Evolutionary conservation across 208 protist genomes (phyloP).

Genomic region (Crithidia acanthocephali): DNA sequence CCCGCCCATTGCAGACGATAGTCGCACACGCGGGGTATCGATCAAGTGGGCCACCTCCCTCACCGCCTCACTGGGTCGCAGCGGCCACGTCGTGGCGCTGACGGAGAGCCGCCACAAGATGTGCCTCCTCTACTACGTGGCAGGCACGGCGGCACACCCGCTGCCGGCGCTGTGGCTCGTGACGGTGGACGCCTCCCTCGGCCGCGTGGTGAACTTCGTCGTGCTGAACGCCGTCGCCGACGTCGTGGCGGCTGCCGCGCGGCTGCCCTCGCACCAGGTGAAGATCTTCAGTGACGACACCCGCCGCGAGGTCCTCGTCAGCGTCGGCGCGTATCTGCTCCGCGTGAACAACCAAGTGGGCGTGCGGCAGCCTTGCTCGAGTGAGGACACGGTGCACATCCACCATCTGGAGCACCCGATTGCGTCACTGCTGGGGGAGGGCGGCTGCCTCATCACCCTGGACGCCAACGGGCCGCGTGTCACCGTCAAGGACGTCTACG

Average conservation of each 20-base stretch:
- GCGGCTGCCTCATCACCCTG: constrained; percentile 63
- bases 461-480: constrained; percentile 52
- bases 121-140: constrained; percentile 48
- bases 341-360: constrained; percentile 80
- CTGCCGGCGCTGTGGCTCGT: constrained; percentile 62
- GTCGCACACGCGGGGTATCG: not conserved
- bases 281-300: constrained; percentile 57
- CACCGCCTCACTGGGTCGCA: constrained; percentile 42
- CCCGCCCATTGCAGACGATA: not conserved
- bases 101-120: constrained; percentile 58
- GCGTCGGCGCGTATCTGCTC: constrained; percentile 62
- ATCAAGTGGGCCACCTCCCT: constrained; percentile 70
- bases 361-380: constrained; percentile 69
- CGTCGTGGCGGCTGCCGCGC: constrained; percentile 44
- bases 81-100: constrained; percentile 46
- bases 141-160: constrained; percentile 33
- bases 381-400: constrained; percentile 69
- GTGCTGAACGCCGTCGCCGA: constrained; percentile 60
- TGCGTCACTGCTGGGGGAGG: constrained; percentile 43
- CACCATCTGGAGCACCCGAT: constrained; percentile 34
- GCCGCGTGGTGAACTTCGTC: constrained; percentile 62
- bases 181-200: constrained; percentile 49
- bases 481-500: constrained; percentile 34
- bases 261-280: constrained; percentile 60
- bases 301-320: constrained; percentile 49